Evolutionary conservation across 2,329 filamentous ascomycete species (phyloP), one percentile per base, ranked within the genome.

Genomic region (Anisogramma anomala): DNA sequence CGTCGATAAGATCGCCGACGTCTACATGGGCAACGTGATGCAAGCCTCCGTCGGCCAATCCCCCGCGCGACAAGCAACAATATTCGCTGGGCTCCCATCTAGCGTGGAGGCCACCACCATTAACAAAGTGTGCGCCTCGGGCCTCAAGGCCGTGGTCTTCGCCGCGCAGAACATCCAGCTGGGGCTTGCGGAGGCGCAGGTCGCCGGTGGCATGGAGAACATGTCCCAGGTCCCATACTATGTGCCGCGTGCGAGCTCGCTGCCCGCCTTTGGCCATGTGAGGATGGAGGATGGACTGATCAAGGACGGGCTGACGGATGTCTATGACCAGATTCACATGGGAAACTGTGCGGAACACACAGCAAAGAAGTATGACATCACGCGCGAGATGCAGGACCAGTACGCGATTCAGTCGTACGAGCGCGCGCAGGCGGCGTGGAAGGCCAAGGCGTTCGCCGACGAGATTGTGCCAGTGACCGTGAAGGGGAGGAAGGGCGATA

Each of bases 301-400:
- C 58, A 91, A 91, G 61, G 91, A 98, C 56, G 91, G 91, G 1
- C 65, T 98, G 47, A 94, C 86, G 68, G 91, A 98, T 58, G 89
- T 94, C 11, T 98, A 95, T 63, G 87, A 94, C 60, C 77, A 94
- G 58, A 83, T 95, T 55, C 91, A 96, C 64, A 98, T 98, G 91
- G 91, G 91, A 32, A 87, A 91, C 53, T 98, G 91, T 58, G 88
- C 88, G 13, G 91, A 98, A 67, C 85, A 82, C 51, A 95, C 89
- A 2, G 91, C 84, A 35, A 94, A 94, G 70, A 89, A 88, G 53
- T 74, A 85, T 61, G 67, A 73, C 1, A 74, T 98, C 48, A 80
- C 82, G 7, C 71, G 91, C 11, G 78, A 95, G 61, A 78, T 84
- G 58, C 91, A 98, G 65, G 91, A 98, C 55, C 72, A 82, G 49